Evolutionary conservation across 2,329 filamentous ascomycete species (phyloP), one percentile per base, ranked within the genome.

Genomic region (Drechslera avenae): DNA sequence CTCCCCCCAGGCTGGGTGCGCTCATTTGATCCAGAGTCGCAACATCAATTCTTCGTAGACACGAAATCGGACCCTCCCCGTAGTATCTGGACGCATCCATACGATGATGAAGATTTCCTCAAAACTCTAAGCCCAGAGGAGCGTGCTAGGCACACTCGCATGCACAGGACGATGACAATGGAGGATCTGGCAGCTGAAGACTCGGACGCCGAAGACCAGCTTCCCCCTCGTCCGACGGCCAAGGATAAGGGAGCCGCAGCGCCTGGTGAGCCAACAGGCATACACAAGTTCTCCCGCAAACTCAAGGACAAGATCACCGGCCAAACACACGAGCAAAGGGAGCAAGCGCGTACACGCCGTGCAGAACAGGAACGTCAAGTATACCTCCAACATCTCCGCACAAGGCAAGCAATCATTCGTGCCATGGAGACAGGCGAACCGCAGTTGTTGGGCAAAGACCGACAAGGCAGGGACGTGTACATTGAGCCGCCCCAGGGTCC

Each of bases 41-140:
- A 78, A 14, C 84, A 86, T 61, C 83, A 86, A 60, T 86, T 85
- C 78, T 86, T 84, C 69, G 83, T 86, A 61, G 81, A 86, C 68
- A 86, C 82, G 1, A 78, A 62, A 23, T 68, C 74, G 21, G 69
- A 78, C 10, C 83, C 83, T 0, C 82, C 83, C 0, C 78, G 81
- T 39, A 80, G 79, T 49, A 84, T 83, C 58, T 86, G 84, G 84
- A 76, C 79, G 36, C 84, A 86, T 62, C 83, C 84, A 0, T 81
- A 84, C 66, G 84, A 86, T 60, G 83, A 85, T 61, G 77, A 81
- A 2, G 59, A 77, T 42, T 85, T 80, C 63, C 71, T 86, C 19
- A 62, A 62, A 23, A 77, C 77, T 0, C 73, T 86, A 0, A 66
- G 76, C 0, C 66, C 75, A 0, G 69, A 77, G 41, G 81, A 85